These are phyloP conservation scores for Strombidium stylifer DNA, from an alignment of 73 alveolate genomes.

Conservation along the genomic window DNA sequence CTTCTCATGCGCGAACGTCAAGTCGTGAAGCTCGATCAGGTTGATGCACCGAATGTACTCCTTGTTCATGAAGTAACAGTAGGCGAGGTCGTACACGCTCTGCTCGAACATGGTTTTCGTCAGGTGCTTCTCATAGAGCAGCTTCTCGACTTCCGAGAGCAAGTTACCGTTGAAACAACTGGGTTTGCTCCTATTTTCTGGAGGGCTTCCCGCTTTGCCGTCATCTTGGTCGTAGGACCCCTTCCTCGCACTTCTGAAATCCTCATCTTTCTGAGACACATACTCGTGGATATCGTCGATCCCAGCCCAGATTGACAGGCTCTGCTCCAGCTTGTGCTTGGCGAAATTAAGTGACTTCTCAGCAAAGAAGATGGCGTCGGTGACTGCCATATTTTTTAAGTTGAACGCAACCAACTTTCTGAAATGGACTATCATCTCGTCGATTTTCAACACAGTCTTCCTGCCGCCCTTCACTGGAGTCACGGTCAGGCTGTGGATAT, in stretches of 20 bases:
- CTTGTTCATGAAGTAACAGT: conserved; percentile 78
- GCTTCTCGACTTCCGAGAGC: too few relatives aligned
- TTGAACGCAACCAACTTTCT: conserved; percentile 37
- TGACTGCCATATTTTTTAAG: conserved; percentile 37
- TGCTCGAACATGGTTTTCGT: conserved; percentile 32
- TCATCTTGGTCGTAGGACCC: not conserved
- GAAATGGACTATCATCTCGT: conserved; percentile 7
- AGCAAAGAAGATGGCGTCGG: conserved; percentile 66
- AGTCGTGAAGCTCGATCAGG: conserved; percentile 74
- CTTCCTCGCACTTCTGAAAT: too few relatives aligned
- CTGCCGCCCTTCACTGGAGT: too few relatives aligned
- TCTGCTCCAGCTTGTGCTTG: not conserved
- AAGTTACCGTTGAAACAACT: too few relatives aligned
- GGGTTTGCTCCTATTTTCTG: too few relatives aligned
- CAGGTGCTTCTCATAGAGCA: too few relatives aligned
- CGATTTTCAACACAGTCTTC: too few relatives aligned
- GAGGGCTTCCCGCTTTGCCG: too few relatives aligned
- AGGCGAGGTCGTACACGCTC: conserved; percentile 62
- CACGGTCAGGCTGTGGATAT: too few relatives aligned
- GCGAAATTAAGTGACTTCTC: conserved; percentile 47
- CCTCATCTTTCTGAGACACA: too few relatives aligned
- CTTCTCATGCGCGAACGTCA: conserved; percentile 63
- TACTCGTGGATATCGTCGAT: too few relatives aligned
- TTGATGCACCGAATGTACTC: conserved; percentile 86
- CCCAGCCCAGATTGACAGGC: too few relatives aligned